Evolutionary conservation across 192 early-diverging fungal species (phyloP).

Genomic region (Coemansia sp.): DNA sequence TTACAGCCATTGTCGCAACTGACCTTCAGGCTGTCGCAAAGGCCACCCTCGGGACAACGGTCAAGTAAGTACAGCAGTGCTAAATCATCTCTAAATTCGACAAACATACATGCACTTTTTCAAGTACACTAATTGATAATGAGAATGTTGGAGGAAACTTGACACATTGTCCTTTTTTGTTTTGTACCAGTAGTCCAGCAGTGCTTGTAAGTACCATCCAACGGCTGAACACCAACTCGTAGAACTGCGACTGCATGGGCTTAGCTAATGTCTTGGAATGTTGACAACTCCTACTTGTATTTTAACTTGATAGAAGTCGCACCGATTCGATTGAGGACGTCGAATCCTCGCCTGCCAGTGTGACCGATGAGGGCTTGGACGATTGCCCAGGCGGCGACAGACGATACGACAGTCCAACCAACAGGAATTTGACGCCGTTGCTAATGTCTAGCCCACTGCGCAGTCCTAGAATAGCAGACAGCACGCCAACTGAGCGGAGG

Average conservation of each 20-base stretch:
- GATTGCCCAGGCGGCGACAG: neutral
- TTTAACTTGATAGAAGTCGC: constrained; percentile 19
- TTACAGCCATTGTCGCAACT: constrained; percentile 39
- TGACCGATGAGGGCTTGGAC: neutral
- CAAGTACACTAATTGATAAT: neutral
- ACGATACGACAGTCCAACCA: neutral
- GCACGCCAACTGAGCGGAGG: neutral
- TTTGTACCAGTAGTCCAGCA: neutral
- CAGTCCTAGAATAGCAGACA: constrained; percentile 13
- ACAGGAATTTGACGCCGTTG: constrained; percentile 15
- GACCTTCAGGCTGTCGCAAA: constrained; percentile 47
- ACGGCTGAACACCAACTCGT: neutral
- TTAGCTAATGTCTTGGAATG: neutral
- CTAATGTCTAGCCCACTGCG: constrained; percentile 38
- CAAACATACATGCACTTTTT: neutral
- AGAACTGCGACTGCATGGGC: neutral
- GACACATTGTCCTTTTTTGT: neutral
- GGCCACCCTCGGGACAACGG: constrained; percentile 30
- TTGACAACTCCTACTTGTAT: neutral
- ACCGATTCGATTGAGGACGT: constrained; percentile 49
- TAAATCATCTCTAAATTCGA: neutral
- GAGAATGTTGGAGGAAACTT: neutral
- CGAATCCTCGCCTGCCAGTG: constrained; percentile 15
- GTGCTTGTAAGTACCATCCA: neutral
- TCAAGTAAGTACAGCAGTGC: neutral